Base-by-base conservation (phyloP, 2,329 filamentous ascomycete species). In the Colletotrichum falcatum region DNA sequence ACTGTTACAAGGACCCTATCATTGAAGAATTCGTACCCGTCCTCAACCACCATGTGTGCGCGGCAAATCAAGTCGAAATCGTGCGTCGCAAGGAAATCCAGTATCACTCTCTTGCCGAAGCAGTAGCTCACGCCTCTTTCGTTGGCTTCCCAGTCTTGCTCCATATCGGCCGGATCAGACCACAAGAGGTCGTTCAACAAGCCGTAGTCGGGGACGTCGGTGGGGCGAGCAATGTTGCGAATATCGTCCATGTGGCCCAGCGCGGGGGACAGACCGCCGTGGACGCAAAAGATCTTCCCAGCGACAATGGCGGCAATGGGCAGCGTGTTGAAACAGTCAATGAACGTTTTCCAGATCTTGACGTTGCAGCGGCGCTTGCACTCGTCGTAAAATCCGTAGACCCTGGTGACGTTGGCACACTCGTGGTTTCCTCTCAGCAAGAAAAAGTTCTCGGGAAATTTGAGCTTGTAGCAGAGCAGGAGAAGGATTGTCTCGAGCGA, bases 1-100 rank as follows among this genome's bases (percentile, higher is more conserved):
- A 99, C 95, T 2, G 96, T 99, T 55, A 99, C 96, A 70, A 99
- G 82, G 55, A 98, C 92, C 69, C 96, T 89, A 79, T 99, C 96
- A 72, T 93, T 97, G 81, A 98, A 99, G 81, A 99, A 99, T 78
- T 99, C 96, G 81, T 99, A 99, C 14, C 96, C 96, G 79, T 99
- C 96, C 81, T 99, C 96, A 28, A 99, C 96, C 62, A 99, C 96
- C 96, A 98, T 98, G 83, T 99, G 96, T 59, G 96, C 96, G 74
- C 96, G 91, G 80, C 96, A 99, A 62, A 99, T 95, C 61, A 99
- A 85, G 80, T 99, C 96, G 79, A 99, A 98, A 81, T 99, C 96
- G 79, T 99, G 96, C 66, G 93, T 90, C 70, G 94, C 92, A 73
- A 99, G 84, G 80, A 99, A 99, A 76, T 98, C 94, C 80, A 95